Base-by-base conservation (phyloP, 805 yeast species). In the Peterozyma xylosa region DNA sequence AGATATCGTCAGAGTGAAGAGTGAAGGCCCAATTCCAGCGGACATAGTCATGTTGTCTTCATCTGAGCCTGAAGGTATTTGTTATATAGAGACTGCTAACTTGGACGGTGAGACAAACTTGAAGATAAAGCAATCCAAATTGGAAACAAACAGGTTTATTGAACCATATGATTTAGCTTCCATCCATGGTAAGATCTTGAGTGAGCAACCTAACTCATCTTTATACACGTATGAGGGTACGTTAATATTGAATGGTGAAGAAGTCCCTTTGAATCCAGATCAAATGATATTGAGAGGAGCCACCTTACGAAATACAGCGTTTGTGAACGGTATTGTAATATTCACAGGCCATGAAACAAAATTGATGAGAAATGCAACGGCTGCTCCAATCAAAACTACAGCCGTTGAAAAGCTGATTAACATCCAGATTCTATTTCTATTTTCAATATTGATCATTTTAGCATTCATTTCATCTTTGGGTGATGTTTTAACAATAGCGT, bases 341-440 rank as follows among this genome's bases (percentile, higher is more conserved):
- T 93, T 91, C 60, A 93, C 99, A 0, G 99, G 99, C 16, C 99
- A 95, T 60, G 99, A 93, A 65, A 93, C 99, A 0, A 93, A 93
- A 57, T 71, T 93, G 51, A 91, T 93, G 98, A 79, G 99, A 59
- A 93, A 93, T 66, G 99, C 99, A 15, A 90, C 98, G 2, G 97
- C 99, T 1, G 82, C 99, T 2, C 99, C 99, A 10, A 95, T 93
- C 56, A 93, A 93, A 60, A 76, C 95, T 55, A 93, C 99, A 0
- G 96, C 96, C 21, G 97, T 95, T 11, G 99, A 93, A 68, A 78
- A 95, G 60, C 85, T 90, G 64, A 91, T 93, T 54, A 95, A 93
- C 59, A 64, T 86, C 53, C 99, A 93, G 62, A 91, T 93, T 55
- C 66, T 93, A 46, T 96, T 91, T 2, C 68, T 93, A 48, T 93